Percentiles rank a stretch among this genome's conserved stretches.
These are phyloP conservation scores for Nidularia pulvinata DNA, from an alignment of 768 basidiomycete species.

Conservation along the genomic window DNA sequence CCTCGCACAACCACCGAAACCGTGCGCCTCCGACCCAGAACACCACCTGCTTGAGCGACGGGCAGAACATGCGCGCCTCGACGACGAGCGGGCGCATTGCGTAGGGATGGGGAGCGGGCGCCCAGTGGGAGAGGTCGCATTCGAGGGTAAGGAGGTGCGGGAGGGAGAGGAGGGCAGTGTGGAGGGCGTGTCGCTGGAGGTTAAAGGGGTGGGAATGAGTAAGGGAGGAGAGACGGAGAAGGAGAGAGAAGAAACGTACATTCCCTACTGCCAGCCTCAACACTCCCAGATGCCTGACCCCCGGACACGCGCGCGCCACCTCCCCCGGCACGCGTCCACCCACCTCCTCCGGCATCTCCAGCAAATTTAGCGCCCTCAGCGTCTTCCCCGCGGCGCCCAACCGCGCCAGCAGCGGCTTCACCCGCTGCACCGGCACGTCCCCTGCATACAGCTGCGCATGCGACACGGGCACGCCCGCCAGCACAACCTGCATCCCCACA, in stretches of 20 bases:
- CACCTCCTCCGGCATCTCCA: constrained; percentile 25
- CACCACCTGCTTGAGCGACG: constrained; percentile 17
- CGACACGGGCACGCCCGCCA: constrained; percentile 39
- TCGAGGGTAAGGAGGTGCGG: constrained; percentile 25
- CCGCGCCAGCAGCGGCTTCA: constrained; percentile 20
- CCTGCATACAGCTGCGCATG: constrained; percentile 42
- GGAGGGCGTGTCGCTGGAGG: constrained; percentile 23
- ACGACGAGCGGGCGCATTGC: constrained; percentile 26
- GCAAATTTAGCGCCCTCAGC: constrained; percentile 21
- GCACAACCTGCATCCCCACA: constrained; percentile 36
- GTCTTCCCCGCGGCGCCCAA: constrained; percentile 19
- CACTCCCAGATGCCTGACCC: constrained; percentile 21
- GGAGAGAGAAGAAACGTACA: constrained; percentile 11
- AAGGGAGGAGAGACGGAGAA: neutral
- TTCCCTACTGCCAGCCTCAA: constrained; percentile 22
- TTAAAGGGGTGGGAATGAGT: neutral
- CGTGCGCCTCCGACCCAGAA: constrained; percentile 25
- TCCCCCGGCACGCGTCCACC: constrained; percentile 4
- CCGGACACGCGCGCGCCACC: constrained; percentile 16
- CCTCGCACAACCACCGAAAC: constrained; percentile 16
- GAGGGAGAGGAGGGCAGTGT: constrained; percentile 19
- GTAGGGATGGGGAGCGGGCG: constrained; percentile 13
- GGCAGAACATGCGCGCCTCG: constrained; percentile 27
- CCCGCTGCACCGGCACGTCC: constrained; percentile 20
- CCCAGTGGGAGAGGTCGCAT: constrained; percentile 27